Conservation (phyloP, 1,284 basidiomycete species). For the Termitomyces sp. region DNA sequence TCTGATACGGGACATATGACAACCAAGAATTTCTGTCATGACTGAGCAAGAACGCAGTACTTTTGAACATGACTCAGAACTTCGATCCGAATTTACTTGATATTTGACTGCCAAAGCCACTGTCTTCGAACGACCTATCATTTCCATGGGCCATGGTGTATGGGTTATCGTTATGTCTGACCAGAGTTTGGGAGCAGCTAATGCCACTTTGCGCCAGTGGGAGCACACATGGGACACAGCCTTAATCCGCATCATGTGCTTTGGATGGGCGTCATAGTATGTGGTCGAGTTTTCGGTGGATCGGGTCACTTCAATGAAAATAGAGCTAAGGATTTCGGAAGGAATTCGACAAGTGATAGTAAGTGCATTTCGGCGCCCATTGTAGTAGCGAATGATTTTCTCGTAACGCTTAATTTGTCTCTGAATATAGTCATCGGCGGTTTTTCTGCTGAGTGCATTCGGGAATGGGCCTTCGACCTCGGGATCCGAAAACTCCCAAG, state of each 20-base stretch:
- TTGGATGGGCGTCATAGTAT: too few species aligned
- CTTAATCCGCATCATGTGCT: neutral
- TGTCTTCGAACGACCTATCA: slow-evolving; percentile 5
- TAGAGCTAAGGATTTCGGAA: neutral
- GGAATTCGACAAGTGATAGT: neutral
- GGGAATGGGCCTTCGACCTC: neutral
- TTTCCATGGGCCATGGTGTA: slow-evolving; percentile 3
- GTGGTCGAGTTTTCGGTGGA: too few species aligned
- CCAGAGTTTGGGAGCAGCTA: slow-evolving; percentile 6
- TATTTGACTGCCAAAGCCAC: neutral
- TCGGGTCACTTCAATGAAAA: neutral
- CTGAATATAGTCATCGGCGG: neutral
- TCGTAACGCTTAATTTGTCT: neutral
- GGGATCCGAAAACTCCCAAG: too few species aligned
- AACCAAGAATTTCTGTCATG: neutral
- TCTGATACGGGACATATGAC: neutral
- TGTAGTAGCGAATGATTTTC: neutral
- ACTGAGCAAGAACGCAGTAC: neutral
- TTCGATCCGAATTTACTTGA: too few species aligned
- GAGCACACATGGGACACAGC: slow-evolving; percentile 5
- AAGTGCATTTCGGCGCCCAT: slow-evolving; percentile 1
- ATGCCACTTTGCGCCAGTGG: slow-evolving; percentile 5
- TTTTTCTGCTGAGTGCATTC: neutral
- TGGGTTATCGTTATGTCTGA: neutral
- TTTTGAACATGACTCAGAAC: too few species aligned